Base-by-base conservation (phyloP, 148 eudicot species). In the Camellia sinensis region DNA sequence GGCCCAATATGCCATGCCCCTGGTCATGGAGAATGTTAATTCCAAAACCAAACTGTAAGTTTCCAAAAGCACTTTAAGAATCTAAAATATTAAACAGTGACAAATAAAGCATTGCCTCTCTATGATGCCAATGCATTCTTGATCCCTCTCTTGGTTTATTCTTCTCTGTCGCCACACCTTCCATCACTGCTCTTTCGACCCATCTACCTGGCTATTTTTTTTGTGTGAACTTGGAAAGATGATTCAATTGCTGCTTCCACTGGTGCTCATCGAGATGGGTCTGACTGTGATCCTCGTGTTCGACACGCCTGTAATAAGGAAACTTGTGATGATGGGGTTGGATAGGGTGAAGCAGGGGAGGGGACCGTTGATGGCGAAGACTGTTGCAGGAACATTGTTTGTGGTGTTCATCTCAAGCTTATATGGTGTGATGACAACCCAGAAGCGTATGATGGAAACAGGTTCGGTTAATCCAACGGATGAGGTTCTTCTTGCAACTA, bases 391-490 rank as follows among this genome's bases (percentile, higher is more conserved):
- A 4, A 72, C 82, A 6, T 18, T 80, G 41, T 37, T 63, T 50
- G 77, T 72, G 61, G 59, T 80, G 3, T 50, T 80, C 6, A 4
- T 52, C 18, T 46, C 82, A 63, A 80, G 48, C 61, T 50, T 72
- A 13, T 80, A 61, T 29, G 63, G 52, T 62, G 71, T 65, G 1
- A 48, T 72, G 45, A 37, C 9, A 3, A 80, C 72, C 21, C 75
- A 71, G 69, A 80, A 71, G 15, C 76, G 59, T 29, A 46, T 19
- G 2, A 48, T 53, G 68, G 77, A 72, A 15, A 11, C 77, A 12
- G 76, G 77, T 71, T 41, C 60, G 0, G 18, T 80, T 18, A 80
- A 62, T 80, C 82, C 82, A 18, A 80, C 82, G 10, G 82, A 80
- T 52, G 60, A 80, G 77, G 82, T 80, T 48, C 76, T 80, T 37